A percentile compares a stretch with the other conserved stretches of the same genome.
phyloP scores from a whole-genome alignment of 345 rosid species.

The Mangifera indica region DNA sequence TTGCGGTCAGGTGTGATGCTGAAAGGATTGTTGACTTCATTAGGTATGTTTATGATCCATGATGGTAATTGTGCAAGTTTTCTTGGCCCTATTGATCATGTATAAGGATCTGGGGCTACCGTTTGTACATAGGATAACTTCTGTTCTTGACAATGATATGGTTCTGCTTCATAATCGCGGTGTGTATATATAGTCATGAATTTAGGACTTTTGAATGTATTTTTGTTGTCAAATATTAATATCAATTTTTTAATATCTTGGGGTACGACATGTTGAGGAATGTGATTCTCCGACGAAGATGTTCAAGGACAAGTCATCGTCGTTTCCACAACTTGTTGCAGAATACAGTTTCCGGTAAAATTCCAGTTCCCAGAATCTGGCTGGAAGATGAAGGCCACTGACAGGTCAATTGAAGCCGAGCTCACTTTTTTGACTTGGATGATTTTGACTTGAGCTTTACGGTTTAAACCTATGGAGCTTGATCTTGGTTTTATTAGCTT shows the following conservation, averaged over 20 bases:
- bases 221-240: neutral
- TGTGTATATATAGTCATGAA: neutral
- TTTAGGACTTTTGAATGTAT: no score
- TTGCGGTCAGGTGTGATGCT: no score
- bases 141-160: slow-evolving; percentile 12
- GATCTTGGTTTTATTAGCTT: no score
- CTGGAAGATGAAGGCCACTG: neutral
- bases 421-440: no score
- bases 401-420: no score
- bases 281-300: slow-evolving; percentile 56
- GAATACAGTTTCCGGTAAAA: slow-evolving; percentile 61
- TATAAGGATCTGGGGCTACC: no score
- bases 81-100: no score
- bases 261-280: slow-evolving; percentile 60
- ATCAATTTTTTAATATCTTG: neutral
- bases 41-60: no score
- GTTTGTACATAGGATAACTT: neutral
- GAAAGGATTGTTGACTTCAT: no score
- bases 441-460: no score
- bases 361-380: slow-evolving; percentile 29
- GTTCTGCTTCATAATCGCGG: neutral
- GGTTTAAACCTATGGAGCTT: no score
- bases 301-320: slow-evolving; percentile 55
- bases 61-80: no score
- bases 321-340: slow-evolving; percentile 69